These are phyloP conservation scores for Rhynchosporium graminicola DNA, from an alignment of 2,329 filamentous ascomycete species.

Conservation along the genomic window DNA sequence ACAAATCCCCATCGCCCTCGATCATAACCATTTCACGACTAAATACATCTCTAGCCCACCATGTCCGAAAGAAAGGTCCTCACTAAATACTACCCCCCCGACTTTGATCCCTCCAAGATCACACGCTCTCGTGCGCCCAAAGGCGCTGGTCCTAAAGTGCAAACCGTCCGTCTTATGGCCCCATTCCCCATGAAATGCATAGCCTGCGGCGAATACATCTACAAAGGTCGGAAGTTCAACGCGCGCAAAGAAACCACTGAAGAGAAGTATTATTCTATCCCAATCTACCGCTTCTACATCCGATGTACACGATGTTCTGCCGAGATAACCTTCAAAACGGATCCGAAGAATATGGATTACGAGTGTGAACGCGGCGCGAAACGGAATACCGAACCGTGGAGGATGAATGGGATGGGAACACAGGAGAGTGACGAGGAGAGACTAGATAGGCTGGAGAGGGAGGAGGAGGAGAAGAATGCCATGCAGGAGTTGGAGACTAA, in stretches of 20 bases:
- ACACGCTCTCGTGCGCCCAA: slow-evolving; percentile 69
- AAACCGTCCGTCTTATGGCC: slow-evolving; percentile 88
- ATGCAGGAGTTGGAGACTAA: slow-evolving; percentile 97
- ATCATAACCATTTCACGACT: too few species aligned
- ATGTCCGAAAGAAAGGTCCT: slow-evolving; percentile 91
- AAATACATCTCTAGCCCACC: slow-evolving; percentile 24
- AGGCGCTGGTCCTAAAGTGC: slow-evolving; percentile 73
- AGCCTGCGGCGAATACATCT: slow-evolving; percentile 76
- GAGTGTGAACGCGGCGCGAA: slow-evolving; percentile 76
- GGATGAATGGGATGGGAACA: slow-evolving; percentile 53
- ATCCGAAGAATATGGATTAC: slow-evolving; percentile 95
- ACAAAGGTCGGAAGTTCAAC: slow-evolving; percentile 95
- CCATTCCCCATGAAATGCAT: slow-evolving; percentile 80
- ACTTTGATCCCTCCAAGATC: slow-evolving; percentile 89
- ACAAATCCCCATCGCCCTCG: not conserved
- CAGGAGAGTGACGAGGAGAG: slow-evolving; percentile 87
- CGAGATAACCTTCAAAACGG: slow-evolving; percentile 91
- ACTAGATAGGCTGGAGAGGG: slow-evolving; percentile 78
- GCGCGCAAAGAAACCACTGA: slow-evolving; percentile 89
- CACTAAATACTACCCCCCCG: slow-evolving; percentile 63
- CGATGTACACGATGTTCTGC: slow-evolving; percentile 82
- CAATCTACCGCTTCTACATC: slow-evolving; percentile 89
- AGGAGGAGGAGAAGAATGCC: slow-evolving; percentile 80
- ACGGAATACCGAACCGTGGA: slow-evolving; percentile 92
- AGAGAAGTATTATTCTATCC: slow-evolving; percentile 84